Evolutionary conservation across 805 yeast species (phyloP).

Genomic region (Hanseniaspora pseudoguilliermondii): DNA sequence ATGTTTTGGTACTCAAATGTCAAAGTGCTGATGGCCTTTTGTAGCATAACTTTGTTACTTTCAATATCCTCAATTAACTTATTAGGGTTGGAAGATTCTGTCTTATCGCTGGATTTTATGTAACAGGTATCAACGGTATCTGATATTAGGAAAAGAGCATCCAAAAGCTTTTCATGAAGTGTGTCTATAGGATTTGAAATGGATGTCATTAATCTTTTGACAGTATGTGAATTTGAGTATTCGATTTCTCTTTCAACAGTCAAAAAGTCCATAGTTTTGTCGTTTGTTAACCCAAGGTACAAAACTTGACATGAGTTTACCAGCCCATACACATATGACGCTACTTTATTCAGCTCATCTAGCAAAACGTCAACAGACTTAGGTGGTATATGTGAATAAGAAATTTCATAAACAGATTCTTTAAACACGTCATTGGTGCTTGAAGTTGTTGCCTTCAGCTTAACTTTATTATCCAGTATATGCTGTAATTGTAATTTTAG

Average conservation of each 20-base stretch:
- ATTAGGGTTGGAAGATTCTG: slow-evolving; percentile 15
- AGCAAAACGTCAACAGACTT: slow-evolving; percentile 29
- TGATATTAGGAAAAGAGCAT: slow-evolving; percentile 26
- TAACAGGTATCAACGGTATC: slow-evolving; percentile 29
- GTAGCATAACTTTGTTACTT: slow-evolving; percentile 16
- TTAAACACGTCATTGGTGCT: slow-evolving; percentile 31
- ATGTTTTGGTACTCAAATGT: slow-evolving; percentile 19
- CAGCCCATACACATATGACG: slow-evolving; percentile 31
- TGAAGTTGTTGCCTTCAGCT: slow-evolving; percentile 26
- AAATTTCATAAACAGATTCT: slow-evolving; percentile 38
- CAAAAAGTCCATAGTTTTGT: slow-evolving; percentile 16
- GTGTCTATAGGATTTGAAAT: slow-evolving; percentile 26
- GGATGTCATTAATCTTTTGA: slow-evolving; percentile 24
- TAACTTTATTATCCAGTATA: slow-evolving; percentile 27
- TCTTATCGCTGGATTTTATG: slow-evolving; percentile 26
- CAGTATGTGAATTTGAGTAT: slow-evolving; percentile 27
- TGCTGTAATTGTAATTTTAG: slow-evolving; percentile 24
- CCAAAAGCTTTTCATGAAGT: slow-evolving; percentile 28
- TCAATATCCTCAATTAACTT: slow-evolving; percentile 17
- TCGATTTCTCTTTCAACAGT: slow-evolving; percentile 27
- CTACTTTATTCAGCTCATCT: slow-evolving; percentile 24
- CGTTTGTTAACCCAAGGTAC: slow-evolving; percentile 27
- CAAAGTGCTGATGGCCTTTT: slow-evolving; percentile 20
- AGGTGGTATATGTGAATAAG: slow-evolving; percentile 38
- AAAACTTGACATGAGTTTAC: slow-evolving; percentile 39